Base-by-base conservation (phyloP, 1,284 basidiomycete genomes). In the Anthracocystis setariae region DNA sequence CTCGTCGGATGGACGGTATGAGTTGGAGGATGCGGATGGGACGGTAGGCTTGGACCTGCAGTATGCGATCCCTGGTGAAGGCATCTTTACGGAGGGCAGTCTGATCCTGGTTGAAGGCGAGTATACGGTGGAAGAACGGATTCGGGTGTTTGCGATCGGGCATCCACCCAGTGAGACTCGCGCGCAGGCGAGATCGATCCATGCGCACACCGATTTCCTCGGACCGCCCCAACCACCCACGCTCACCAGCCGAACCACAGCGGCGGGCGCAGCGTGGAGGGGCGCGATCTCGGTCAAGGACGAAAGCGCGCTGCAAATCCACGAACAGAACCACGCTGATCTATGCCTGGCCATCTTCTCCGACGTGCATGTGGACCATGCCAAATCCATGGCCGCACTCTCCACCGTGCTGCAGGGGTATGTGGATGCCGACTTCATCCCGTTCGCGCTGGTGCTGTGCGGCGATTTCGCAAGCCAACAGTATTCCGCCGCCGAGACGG, bases 71-170 rank as follows among this genome's bases (percentile, higher is more conserved):
- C 94, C 95, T 5, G 93, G 94, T 43, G 94, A 97, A 82, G 96
- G 96, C 0, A 84, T 99, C 15, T 98, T 98, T 80, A 97, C 94
- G 0, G 94, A 98, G 83, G 96, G 96, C 0, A 93, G 91, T 63
- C 91, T 97, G 84, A 92, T 94, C 1, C 87, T 99, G 9, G 89
- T 98, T 0, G 96, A 98, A 84, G 96, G 96, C 32, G 92, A 94
- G 79, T 99, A 98, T 81, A 97, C 92, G 0, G 89, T 93, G 62
- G 92, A 98, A 27, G 92, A 91, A 48, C 91, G 88, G 1, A 86
- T 99, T 53, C 87, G 90, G 61, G 93, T 97, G 8, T 89, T 93
- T 70, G 96, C 94, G 8, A 91, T 99, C 72, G 95, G 96, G 1
- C 95, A 98, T 84, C 96, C 96, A 1, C 96, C 96, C 2, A 73